Evolutionary conservation across 1,284 basidiomycete species (phyloP), one percentile per base, ranked within the genome.

Genomic region (Takashimella koratensis): DNA sequence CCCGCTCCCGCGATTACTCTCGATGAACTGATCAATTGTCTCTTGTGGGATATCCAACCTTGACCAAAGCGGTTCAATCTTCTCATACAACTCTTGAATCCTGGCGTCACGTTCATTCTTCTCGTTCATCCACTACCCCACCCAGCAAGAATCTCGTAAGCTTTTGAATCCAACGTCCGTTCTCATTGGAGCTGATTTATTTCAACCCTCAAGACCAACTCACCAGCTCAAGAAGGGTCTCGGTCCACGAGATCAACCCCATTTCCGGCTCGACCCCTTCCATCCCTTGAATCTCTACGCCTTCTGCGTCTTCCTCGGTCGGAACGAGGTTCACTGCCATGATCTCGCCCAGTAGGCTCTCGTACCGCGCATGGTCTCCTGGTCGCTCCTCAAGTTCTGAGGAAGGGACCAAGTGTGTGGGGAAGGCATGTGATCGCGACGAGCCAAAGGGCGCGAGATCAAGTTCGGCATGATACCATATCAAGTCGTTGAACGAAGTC

Each of bases 81-180:
- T 59, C 49, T 76, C 70, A 43, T 68, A 76, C 24, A 75, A 51
- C n/a, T 62, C 57, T 51, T 76, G 75, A 19, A 76, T 75, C 45
- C 58, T 56, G 1, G 51, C 60, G 49, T 75, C 73, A 12, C 74
- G 62, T 4, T 47, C 49, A 10, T 60, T 60, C 54, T 70, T 67
- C 46, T 68, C 67, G 2, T 50, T 54, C 19, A 55, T 58, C 75
- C 75, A 76, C 63, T 70, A 30, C 16, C 30, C 8, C 16, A 8
- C 10, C 16, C 16, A 8, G 21, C 40, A 36, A n/a, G 16, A 19
- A 47, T n/a, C 30, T 21, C 16, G 13, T 27, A 4, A n/a, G 22
- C 26, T 23, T 24, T 12, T 8, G 8, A 10, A 22, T 12, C 10
- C 6, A 43, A 22, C 6, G 42, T 24, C 36, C 21, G 45, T 39